Conservation (phyloP, 441 rosid species). For the Adansonia grandidieri region DNA sequence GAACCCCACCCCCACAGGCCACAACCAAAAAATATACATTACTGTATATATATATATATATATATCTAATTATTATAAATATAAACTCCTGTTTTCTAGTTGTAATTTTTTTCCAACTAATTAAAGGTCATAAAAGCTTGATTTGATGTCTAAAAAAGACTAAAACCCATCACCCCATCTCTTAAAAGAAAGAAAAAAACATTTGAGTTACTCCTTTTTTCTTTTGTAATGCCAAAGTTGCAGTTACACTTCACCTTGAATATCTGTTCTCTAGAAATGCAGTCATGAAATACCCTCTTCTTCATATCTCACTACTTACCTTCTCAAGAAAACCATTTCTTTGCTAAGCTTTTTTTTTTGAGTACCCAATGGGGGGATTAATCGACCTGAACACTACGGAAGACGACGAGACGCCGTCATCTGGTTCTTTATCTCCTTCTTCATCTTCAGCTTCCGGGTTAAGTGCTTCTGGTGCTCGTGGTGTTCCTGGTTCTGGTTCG, state of each 20-base stretch:
- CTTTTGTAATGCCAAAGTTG: slow-evolving; percentile 40
- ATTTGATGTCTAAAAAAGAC: slow-evolving; percentile 33
- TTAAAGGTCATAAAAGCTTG: slow-evolving; percentile 33
- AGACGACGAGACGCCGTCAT: slow-evolving; percentile 77
- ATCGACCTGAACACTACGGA: slow-evolving; percentile 97
- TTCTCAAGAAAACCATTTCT: slow-evolving; percentile 12
- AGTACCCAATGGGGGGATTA: slow-evolving; percentile 60
- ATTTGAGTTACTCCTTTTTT: slow-evolving; percentile 3
- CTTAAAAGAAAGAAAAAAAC: too few species aligned
- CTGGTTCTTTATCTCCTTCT: slow-evolving; percentile 60
- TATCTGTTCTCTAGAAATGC: slow-evolving; percentile 27
- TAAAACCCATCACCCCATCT: background rate
- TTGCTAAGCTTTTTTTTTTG: background rate
- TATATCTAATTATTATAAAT: background rate
- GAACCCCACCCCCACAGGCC: background rate
- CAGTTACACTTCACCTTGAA: slow-evolving; percentile 22
- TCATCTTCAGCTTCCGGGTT: slow-evolving; percentile 61
- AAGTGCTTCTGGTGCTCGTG: slow-evolving; percentile 34
- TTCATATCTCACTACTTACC: slow-evolving; percentile 17
- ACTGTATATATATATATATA: background rate
- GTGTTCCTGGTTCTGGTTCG: slow-evolving; percentile 28
- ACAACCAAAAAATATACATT: background rate
- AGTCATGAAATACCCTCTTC: slow-evolving; percentile 38
- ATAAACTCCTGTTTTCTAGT: background rate
- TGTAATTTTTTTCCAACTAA: background rate